These are phyloP conservation scores for Ophiocordyceps camponoti-floridani DNA, from an alignment of 2,329 filamentous ascomycete genomes.

Conservation along the genomic window DNA sequence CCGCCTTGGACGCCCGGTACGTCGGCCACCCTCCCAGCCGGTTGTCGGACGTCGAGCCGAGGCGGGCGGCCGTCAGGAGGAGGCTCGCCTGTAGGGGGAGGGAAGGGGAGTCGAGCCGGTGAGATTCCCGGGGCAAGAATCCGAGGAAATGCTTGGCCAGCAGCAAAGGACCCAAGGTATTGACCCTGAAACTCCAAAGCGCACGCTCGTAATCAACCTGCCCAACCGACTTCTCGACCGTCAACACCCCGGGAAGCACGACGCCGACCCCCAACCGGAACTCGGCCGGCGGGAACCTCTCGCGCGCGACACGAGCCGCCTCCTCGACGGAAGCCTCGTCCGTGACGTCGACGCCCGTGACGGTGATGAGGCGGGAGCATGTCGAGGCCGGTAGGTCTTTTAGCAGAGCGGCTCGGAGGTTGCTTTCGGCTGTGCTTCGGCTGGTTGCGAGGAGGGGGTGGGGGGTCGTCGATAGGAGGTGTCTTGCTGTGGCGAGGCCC, in stretches of 20 bases:
- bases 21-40: conserved; percentile 62
- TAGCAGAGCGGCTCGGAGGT: conserved; percentile 9
- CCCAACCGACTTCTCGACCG: conserved; percentile 51
- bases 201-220: conserved; percentile 45
- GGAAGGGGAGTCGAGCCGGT: no score
- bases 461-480: conserved; percentile 26
- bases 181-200: conserved; percentile 54
- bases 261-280: conserved; percentile 52
- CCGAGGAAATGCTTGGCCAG: conserved; percentile 58
- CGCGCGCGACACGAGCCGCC: conserved; percentile 30
- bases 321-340: conserved; percentile 45
- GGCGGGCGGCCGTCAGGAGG: conserved; percentile 61
- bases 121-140: conserved; percentile 51
- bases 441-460: conserved; percentile 29
- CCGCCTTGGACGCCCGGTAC: conserved; percentile 62
- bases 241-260: conserved; percentile 52
- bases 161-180: conserved; percentile 56
- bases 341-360: conserved; percentile 25
- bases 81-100: conserved; percentile 30
- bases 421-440: conserved; percentile 17
- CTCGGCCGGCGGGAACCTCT: conserved; percentile 29
- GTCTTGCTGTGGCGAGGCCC: conserved; percentile 27
- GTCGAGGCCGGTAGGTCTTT: conserved; percentile 8
- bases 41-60: conserved; percentile 60
- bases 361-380: conserved; percentile 16